Conservation (phyloP, 78 protist genomes). For the Dictyostelium brefeldianum region DNA sequence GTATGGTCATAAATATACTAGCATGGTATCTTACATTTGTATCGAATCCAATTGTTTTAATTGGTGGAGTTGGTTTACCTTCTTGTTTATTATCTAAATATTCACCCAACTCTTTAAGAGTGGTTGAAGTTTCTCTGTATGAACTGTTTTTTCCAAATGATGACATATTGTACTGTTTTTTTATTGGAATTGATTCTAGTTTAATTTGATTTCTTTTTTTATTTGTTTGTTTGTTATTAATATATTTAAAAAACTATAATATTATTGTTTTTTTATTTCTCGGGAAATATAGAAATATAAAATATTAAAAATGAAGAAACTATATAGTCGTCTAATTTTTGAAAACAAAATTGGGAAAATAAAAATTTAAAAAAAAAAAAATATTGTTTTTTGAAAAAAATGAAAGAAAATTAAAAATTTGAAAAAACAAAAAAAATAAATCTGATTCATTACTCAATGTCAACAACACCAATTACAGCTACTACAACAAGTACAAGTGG, state of each 20-base stretch:
- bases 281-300: too few species aligned
- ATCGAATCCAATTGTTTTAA: neutral
- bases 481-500: neutral
- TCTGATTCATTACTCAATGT: too few species aligned
- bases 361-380: too few species aligned
- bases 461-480: neutral
- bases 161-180: neutral
- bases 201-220: neutral
- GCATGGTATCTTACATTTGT: neutral
- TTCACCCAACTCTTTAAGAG: slow-evolving; percentile 11
- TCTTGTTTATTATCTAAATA: slow-evolving; percentile 9
- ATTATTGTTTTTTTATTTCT: neutral
- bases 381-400: too few species aligned
- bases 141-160: slow-evolving; percentile 8
- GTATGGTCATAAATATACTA: too few species aligned
- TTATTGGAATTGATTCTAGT: too few species aligned
- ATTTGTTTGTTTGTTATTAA: neutral
- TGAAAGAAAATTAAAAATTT: too few species aligned
- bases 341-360: too few species aligned
- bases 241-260: too few species aligned
- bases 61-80: neutral
- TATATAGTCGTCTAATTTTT: too few species aligned
- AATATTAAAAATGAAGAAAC: neutral
- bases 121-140: neutral
- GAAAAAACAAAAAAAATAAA: too few species aligned